phyloP scores from a whole-genome alignment of 345 rosid genomes.

The Angophora floribunda region DNA sequence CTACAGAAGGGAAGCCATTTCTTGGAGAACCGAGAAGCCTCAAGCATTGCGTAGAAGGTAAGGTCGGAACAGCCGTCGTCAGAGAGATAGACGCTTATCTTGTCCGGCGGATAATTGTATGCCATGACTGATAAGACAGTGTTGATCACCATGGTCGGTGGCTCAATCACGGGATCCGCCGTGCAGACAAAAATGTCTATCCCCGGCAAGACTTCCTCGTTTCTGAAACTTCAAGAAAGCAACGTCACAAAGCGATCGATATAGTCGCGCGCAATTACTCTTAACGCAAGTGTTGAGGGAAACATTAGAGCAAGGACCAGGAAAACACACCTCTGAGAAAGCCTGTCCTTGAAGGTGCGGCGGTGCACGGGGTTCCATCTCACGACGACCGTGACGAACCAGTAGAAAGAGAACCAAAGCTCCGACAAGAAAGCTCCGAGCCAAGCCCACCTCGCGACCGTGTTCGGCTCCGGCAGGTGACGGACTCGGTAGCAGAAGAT shows the following conservation, averaged over 20 bases:
- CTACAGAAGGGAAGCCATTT: constrained; percentile 59
- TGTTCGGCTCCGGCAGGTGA: neutral
- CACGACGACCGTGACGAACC: constrained; percentile 5
- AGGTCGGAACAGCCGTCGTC: constrained; percentile 61
- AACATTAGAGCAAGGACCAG: neutral
- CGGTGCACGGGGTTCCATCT: constrained; percentile 9
- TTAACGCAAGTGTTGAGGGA: neutral
- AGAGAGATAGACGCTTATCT: constrained; percentile 48
- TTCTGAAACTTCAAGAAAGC: neutral
- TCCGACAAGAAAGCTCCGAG: constrained; percentile 13
- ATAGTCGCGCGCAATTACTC: neutral
- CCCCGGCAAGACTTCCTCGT: constrained; percentile 25
- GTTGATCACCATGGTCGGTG: constrained; percentile 59
- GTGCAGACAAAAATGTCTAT: constrained; percentile 73
- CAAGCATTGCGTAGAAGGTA: constrained; percentile 49
- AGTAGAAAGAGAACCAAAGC: constrained; percentile 17
- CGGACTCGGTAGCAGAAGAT: neutral
- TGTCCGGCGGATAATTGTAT: constrained; percentile 48
- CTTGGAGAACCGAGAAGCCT: constrained; percentile 39
- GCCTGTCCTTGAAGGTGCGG: constrained; percentile 15
- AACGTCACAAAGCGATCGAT: neutral
- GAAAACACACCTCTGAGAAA: constrained; percentile 1
- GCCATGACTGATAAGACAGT: constrained; percentile 55
- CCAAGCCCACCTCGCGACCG: constrained; percentile 11
- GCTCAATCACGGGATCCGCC: constrained; percentile 67